These are phyloP conservation scores for Trichosanthes truncata DNA, from an alignment of 306 rosid species.

Conservation along the genomic window DNA sequence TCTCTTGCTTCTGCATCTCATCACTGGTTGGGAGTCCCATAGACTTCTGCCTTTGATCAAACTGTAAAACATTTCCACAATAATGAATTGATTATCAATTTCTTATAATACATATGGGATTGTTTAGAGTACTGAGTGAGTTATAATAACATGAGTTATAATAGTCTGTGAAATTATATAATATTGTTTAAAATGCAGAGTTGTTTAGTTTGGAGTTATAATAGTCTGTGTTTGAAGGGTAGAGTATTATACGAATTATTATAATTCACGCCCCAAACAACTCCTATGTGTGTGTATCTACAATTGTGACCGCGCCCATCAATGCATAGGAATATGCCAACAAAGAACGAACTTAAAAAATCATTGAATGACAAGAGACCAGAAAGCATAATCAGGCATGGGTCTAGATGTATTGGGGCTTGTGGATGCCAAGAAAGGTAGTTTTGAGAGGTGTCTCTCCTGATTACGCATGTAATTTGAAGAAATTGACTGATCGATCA, in stretches of 20 bases:
- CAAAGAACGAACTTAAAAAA: neutral
- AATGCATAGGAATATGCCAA: neutral
- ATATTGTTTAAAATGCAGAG: no score
- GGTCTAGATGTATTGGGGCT: neutral
- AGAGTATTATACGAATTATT: no score
- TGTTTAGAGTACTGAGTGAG: no score
- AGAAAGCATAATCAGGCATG: neutral
- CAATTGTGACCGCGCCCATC: neutral
- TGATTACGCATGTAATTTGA: neutral
- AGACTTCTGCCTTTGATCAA: conserved; percentile 84
- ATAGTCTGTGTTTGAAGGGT: no score
- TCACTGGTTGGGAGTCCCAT: conserved; percentile 90
- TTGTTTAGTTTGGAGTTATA: no score
- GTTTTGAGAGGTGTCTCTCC: neutral
- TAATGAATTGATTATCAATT: neutral
- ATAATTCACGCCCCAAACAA: no score
- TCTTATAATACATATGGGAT: neutral
- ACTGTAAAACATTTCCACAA: conserved; percentile 29
- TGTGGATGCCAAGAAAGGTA: neutral
- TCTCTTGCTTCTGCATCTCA: conserved; percentile 72
- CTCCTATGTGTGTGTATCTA: no score
- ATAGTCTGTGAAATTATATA: no score
- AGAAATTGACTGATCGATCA: neutral
- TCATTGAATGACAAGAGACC: neutral
- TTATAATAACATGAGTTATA: no score